phyloP scores from a whole-genome alignment of 1,284 basidiomycete genomes.

The Leccinum subrobustum region DNA sequence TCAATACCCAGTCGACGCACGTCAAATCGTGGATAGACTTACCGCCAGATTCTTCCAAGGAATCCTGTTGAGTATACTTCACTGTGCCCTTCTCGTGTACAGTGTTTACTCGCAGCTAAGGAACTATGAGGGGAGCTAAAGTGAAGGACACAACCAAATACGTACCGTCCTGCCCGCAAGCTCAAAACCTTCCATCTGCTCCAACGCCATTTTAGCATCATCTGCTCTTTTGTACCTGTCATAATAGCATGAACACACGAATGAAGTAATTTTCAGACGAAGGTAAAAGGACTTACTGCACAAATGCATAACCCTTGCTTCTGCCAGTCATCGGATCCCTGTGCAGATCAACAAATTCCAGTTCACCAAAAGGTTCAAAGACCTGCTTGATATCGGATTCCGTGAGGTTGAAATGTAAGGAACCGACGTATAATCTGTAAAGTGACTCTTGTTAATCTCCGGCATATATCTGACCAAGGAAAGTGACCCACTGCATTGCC shows the following conservation, averaged over 20 bases:
- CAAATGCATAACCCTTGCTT: constrained; percentile 97
- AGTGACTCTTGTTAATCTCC: constrained; percentile 19
- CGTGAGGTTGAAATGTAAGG: constrained; percentile 93
- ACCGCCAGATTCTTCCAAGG: constrained; percentile 84
- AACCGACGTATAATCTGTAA: constrained; percentile 90
- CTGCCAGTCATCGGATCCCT: constrained; percentile 89
- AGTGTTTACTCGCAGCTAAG: constrained; percentile 83
- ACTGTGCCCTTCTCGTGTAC: constrained; percentile 85
- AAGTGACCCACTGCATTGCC: constrained; percentile 68
- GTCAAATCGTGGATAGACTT: constrained; percentile 5
- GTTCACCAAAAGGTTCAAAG: constrained; percentile 96
- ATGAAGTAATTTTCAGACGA: neutral
- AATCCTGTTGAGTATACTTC: constrained; percentile 73
- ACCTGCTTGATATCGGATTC: constrained; percentile 97
- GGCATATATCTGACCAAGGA: constrained; percentile 15
- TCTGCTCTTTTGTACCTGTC: constrained; percentile 81
- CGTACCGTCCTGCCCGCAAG: constrained; percentile 89
- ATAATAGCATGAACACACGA: constrained; percentile 4
- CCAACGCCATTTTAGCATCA: constrained; percentile 93
- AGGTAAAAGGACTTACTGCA: constrained; percentile 64
- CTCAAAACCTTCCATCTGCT: constrained; percentile 98
- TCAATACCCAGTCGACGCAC: constrained; percentile 12
- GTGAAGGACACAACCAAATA: constrained; percentile 12
- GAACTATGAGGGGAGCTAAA: constrained; percentile 9
- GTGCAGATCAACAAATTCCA: constrained; percentile 98